Evolutionary conservation across 352 stramenopile species (phyloP).

Genomic region (Globisporangium viniferum): DNA sequence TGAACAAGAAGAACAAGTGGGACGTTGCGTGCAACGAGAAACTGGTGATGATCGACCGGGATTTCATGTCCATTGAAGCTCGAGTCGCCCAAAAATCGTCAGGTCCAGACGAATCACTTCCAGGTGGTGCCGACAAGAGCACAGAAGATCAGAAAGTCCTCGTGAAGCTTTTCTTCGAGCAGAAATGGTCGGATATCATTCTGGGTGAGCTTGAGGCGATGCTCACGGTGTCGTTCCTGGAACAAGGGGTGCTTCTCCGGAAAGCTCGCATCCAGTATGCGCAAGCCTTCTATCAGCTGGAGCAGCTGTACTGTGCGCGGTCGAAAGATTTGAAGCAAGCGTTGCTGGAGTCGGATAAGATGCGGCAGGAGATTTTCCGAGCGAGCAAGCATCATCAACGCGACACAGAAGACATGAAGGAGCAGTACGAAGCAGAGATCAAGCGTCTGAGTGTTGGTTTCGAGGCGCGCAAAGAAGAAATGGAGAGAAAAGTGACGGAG

Average conservation of each 20-base stretch:
- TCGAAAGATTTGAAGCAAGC: slow-evolving; percentile 32
- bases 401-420: slow-evolving; percentile 38
- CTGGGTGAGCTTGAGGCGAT: slow-evolving; percentile 86
- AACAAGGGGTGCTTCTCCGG: slow-evolving; percentile 80
- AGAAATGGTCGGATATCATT: slow-evolving; percentile 90
- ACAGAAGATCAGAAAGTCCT: slow-evolving; percentile 33
- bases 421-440: slow-evolving; percentile 55
- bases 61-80: slow-evolving; percentile 59
- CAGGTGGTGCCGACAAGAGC: neutral
- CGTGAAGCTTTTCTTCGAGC: slow-evolving; percentile 74
- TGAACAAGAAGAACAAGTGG: slow-evolving; percentile 39
- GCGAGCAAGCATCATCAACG: slow-evolving; percentile 37
- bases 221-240: slow-evolving; percentile 85
- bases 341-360: slow-evolving; percentile 34
- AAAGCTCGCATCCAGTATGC: slow-evolving; percentile 82
- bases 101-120: neutral
- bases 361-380: slow-evolving; percentile 28
- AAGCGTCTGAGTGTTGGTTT: slow-evolving; percentile 37
- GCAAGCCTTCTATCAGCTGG: slow-evolving; percentile 71
- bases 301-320: slow-evolving; percentile 42
- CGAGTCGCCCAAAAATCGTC: slow-evolving; percentile 33
- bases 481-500: slow-evolving; percentile 66
- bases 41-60: slow-evolving; percentile 58
- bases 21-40: slow-evolving; percentile 44
- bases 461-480: slow-evolving; percentile 48